phyloP scores from a whole-genome alignment of 345 rosid genomes.

The Arabis alpina region DNA sequence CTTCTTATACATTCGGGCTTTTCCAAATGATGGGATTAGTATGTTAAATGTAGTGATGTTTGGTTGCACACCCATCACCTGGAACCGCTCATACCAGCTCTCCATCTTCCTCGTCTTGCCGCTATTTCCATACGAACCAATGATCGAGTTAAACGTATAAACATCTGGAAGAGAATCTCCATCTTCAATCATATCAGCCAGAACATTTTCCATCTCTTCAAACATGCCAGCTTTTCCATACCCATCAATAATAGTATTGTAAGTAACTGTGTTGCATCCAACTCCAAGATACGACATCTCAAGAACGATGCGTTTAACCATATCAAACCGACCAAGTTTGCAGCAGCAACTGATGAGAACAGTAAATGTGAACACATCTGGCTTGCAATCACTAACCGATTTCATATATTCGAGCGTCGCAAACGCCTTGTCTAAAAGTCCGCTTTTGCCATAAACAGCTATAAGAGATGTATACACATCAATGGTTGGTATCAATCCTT shows the following conservation, averaged over 20 bases:
- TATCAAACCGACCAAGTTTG: conserved; percentile 56
- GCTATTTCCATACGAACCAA: conserved; percentile 68
- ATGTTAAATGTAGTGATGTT: conserved; percentile 74
- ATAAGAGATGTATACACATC: conserved; percentile 83
- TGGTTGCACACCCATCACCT: conserved; percentile 75
- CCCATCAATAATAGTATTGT: conserved; percentile 74
- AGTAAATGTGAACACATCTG: conserved; percentile 76
- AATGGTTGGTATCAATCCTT: conserved; percentile 70
- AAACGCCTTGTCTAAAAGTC: conserved; percentile 59
- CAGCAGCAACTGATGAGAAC: conserved; percentile 63
- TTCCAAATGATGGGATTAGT: conserved; percentile 71
- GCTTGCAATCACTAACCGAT: conserved; percentile 67
- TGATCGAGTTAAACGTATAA: conserved; percentile 71
- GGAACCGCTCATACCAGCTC: conserved; percentile 75
- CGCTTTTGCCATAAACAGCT: conserved; percentile 68
- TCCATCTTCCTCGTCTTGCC: conserved; percentile 68
- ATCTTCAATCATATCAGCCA: conserved; percentile 70
- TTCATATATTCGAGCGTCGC: conserved; percentile 69
- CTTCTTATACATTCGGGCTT: conserved; percentile 61
- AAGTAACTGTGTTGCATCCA: conserved; percentile 60
- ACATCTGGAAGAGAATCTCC: conserved; percentile 67
- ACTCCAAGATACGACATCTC: conserved; percentile 83
- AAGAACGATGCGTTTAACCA: conserved; percentile 53
- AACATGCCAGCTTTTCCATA: conserved; percentile 80
- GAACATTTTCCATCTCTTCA: conserved; percentile 65